These are phyloP conservation scores for Drechslerella dactyloides DNA, from an alignment of 2,329 filamentous ascomycete species.

Conservation along the genomic window DNA sequence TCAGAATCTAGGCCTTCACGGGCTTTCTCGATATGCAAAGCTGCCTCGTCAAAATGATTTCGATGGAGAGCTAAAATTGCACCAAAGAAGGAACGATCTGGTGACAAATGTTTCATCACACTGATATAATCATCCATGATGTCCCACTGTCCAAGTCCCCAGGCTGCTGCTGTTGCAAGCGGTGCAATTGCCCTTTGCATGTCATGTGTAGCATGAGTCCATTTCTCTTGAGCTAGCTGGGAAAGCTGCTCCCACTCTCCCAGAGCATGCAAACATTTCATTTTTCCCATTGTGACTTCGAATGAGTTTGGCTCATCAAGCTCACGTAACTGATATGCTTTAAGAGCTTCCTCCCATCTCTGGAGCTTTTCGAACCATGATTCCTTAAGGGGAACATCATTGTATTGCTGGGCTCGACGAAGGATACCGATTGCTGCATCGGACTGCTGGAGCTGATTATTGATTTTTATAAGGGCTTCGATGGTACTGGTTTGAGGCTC, in stretches of 20 bases:
- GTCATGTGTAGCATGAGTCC: slow-evolving; percentile 81
- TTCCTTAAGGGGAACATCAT: slow-evolving; percentile 93
- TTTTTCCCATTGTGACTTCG: slow-evolving; percentile 98
- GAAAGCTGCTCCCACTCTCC: slow-evolving; percentile 97
- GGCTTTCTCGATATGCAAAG: slow-evolving; percentile 86
- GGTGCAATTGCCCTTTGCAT: slow-evolving; percentile 90
- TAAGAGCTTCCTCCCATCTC: slow-evolving; percentile 94
- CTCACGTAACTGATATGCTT: slow-evolving; percentile 86
- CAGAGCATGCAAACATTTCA: slow-evolving; percentile 95
- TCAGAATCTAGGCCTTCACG: slow-evolving; percentile 94
- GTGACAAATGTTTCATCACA: slow-evolving; percentile 91
- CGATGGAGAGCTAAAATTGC: slow-evolving; percentile 93
- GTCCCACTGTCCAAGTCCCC: slow-evolving; percentile 96
- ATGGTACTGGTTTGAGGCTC: slow-evolving; percentile 95
- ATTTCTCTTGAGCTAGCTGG: slow-evolving; percentile 86
- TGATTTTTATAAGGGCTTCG: slow-evolving; percentile 97
- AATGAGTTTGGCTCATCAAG: slow-evolving; percentile 74
- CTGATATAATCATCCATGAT: slow-evolving; percentile 96
- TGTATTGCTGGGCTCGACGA: slow-evolving; percentile 91
- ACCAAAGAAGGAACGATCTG: slow-evolving; percentile 95
- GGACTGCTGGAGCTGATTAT: slow-evolving; percentile 97
- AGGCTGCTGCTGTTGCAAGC: slow-evolving; percentile 91
- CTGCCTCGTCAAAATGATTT: slow-evolving; percentile 91
- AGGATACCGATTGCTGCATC: slow-evolving; percentile 98
- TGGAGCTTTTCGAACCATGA: slow-evolving; percentile 99